Evolutionary conservation across 352 stramenopile species (phyloP).

Genomic region (Peronospora destructor): DNA sequence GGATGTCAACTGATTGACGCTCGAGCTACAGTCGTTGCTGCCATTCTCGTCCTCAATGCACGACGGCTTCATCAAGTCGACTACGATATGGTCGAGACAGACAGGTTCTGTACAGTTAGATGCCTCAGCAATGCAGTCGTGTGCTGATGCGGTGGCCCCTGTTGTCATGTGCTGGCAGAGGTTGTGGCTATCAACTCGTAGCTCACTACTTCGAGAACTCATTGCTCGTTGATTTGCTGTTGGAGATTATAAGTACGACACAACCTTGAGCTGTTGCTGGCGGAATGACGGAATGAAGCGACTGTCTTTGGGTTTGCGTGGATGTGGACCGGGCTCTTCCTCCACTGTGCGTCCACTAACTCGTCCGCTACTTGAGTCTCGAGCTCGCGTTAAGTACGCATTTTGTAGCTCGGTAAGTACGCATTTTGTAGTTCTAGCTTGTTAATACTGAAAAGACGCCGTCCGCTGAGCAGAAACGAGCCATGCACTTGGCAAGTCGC

Average conservation of each 20-base stretch:
- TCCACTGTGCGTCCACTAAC: conserved; percentile 17
- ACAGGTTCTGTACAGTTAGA: background rate
- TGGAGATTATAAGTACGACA: conserved; percentile 1
- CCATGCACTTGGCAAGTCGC: too few species aligned
- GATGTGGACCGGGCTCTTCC: conserved; percentile 26
- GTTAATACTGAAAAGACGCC: conserved; percentile 3
- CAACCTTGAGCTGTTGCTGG: conserved; percentile 10
- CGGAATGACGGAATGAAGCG: conserved; percentile 24
- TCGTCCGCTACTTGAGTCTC: conserved; percentile 11
- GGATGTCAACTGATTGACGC: background rate
- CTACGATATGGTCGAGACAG: conserved; percentile 1
- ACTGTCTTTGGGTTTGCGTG: conserved; percentile 22
- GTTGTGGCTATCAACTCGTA: conserved; percentile 5
- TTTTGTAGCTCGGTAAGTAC: too few species aligned
- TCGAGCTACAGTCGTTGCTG: conserved; percentile 1
- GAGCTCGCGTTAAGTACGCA: conserved; percentile 1
- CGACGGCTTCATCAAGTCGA: conserved; percentile 1
- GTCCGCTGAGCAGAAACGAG: background rate
- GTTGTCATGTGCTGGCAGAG: conserved; percentile 2
- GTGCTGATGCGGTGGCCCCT: background rate
- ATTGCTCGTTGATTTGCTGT: conserved; percentile 12
- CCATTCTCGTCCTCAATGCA: background rate
- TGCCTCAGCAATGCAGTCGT: conserved; percentile 1
- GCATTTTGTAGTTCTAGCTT: conserved; percentile 6
- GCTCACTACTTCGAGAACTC: conserved; percentile 4